A percentile compares a stretch with the other conserved stretches of the same genome.
phyloP scores from a whole-genome alignment of 2,329 filamentous ascomycete species.

The Sclerotinia spermophila region DNA sequence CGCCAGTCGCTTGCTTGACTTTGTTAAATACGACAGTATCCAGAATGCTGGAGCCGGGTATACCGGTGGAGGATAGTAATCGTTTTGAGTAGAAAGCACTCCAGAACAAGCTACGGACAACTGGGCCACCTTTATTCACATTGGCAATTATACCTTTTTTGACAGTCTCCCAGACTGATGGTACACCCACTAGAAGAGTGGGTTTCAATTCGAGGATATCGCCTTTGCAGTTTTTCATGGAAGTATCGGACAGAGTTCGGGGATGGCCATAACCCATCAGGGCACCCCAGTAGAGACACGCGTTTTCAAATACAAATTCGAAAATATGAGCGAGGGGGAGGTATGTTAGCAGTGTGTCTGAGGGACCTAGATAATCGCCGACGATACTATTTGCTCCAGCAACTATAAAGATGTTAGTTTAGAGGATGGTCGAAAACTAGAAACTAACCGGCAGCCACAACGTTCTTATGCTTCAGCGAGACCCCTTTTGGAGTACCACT shows the following conservation, averaged over 20 bases:
- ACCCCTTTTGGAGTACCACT: slow-evolving; percentile 90
- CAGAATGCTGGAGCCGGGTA: slow-evolving; percentile 65
- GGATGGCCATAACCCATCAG: slow-evolving; percentile 92
- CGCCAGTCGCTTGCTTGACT: slow-evolving; percentile 83
- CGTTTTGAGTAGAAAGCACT: slow-evolving; percentile 53
- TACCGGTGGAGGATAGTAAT: slow-evolving; percentile 41
- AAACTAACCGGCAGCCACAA: slow-evolving; percentile 70
- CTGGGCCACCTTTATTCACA: slow-evolving; percentile 62
- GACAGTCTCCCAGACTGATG: slow-evolving; percentile 94
- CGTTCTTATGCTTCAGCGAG: slow-evolving; percentile 75
- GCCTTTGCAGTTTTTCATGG: slow-evolving; percentile 83
- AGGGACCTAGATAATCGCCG: slow-evolving; percentile 70
- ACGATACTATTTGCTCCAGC: slow-evolving; percentile 78
- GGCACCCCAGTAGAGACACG: slow-evolving; percentile 83
- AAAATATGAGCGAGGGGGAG: slow-evolving; percentile 94
- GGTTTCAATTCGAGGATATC: slow-evolving; percentile 91
- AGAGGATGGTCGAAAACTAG: not conserved
- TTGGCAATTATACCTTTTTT: slow-evolving; percentile 79
- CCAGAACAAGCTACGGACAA: slow-evolving; percentile 76
- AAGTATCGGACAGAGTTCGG: slow-evolving; percentile 80
- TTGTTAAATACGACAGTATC: slow-evolving; percentile 86
- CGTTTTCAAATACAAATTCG: slow-evolving; percentile 93
- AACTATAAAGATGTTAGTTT: slow-evolving; percentile 45
- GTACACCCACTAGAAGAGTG: slow-evolving; percentile 88
- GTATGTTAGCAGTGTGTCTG: slow-evolving; percentile 82